Evolutionary conservation across 1,284 basidiomycete species (phyloP), one percentile per base, ranked within the genome.

Genomic region (Singerocomus rubriflavus): DNA sequence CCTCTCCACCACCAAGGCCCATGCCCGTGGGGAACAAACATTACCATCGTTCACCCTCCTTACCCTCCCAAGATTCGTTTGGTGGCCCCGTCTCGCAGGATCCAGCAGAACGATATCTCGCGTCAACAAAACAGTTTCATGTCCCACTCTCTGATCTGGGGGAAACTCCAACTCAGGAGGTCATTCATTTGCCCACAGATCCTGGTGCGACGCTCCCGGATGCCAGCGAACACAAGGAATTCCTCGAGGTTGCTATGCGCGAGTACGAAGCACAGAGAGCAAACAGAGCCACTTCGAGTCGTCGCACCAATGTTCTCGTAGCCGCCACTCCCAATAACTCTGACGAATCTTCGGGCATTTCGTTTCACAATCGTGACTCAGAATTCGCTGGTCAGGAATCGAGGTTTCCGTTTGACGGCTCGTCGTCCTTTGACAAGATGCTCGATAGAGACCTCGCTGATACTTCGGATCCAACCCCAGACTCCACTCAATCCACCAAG

Each of bases 11-110:
- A 46, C 42, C 62, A 50, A 54, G 44, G 35, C 54, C 60, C 32
- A 67, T 67, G 55, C 58, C 58, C 13, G 41, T 52, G 31, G 51
- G 42, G 16, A 61, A 51, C 21, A 57, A 49, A 39, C 57, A 52
- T 14, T 57, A 38, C 42, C 58, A 53, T 42, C 67, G 71, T 38
- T 75, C 75, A 16, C 67, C 69, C 29, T 74, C 76, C 6, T 58
- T 61, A 29, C 43, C 63, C 6, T 73, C 82, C 3, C 74, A 79
- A 61, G 85, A 85, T 60, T 87, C 84, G 2, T 85, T 88, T 54
- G 81, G 73, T 37, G 78, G 71, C 29, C 71, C 73, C 13, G 54
- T 72, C 31, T 71, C 75, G 5, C 70, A 74, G 41, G 77, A 83
- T 51, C 74, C 73, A 9, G 73, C 72, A 32, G 70, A 74, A 48